Conservation (phyloP, 2,329 filamentous ascomycete species). For the Alternaria dauci region DNA sequence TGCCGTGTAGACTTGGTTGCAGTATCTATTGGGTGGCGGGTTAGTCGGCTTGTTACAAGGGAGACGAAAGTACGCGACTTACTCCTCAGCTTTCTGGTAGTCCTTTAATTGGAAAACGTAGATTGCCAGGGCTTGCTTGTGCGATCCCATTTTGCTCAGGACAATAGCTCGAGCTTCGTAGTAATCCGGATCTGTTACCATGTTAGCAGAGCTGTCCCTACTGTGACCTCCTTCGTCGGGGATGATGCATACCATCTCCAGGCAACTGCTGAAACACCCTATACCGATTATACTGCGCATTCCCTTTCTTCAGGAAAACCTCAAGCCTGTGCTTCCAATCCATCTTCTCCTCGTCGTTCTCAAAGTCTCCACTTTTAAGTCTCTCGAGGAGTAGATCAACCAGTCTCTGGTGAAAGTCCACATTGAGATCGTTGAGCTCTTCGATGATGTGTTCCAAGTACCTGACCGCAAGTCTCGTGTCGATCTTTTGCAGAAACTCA, state of each 20-base stretch:
- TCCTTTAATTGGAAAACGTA: slow-evolving; percentile 95
- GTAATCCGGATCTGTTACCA: slow-evolving; percentile 74
- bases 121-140: slow-evolving; percentile 95
- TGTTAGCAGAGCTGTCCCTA: slow-evolving; percentile 7
- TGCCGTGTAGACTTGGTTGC: slow-evolving; percentile 80
- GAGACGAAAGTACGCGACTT: slow-evolving; percentile 3
- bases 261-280: slow-evolving; percentile 81
- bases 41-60: not conserved
- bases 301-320: slow-evolving; percentile 73
- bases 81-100: slow-evolving; percentile 92
- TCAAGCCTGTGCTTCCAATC: slow-evolving; percentile 73
- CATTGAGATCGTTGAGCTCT: slow-evolving; percentile 83
- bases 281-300: slow-evolving; percentile 80
- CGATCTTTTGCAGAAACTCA: slow-evolving; percentile 74
- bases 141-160: slow-evolving; percentile 91
- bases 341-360: slow-evolving; percentile 44
- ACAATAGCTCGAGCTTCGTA: slow-evolving; percentile 91
- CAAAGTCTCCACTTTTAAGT: slow-evolving; percentile 53
- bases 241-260: slow-evolving; percentile 70
- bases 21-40: slow-evolving; percentile 61
- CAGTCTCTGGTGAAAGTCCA: slow-evolving; percentile 86
- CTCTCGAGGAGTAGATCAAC: slow-evolving; percentile 74
- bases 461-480: slow-evolving; percentile 73
- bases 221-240: not conserved
- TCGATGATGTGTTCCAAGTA: slow-evolving; percentile 92